phyloP scores from a whole-genome alignment of 176 grass and related monocot genomes.

The Triticum monococcum region DNA sequence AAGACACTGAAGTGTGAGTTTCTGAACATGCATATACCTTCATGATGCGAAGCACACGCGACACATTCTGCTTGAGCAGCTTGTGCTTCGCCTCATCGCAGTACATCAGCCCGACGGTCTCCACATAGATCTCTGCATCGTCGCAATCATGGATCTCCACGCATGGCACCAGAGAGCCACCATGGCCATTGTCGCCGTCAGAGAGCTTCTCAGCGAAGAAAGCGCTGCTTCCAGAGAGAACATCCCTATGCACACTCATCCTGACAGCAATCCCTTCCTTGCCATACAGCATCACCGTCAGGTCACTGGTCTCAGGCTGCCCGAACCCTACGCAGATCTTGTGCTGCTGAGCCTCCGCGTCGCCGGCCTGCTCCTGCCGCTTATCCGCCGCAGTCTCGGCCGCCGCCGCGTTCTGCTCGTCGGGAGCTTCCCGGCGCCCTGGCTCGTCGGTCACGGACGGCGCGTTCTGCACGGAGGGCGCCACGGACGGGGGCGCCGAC shows the following conservation, averaged over 20 bases:
- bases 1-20: background rate
- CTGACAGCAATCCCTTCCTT: constrained; percentile 73
- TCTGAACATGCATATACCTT: constrained; percentile 34
- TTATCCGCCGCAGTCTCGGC: background rate
- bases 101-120: constrained; percentile 68
- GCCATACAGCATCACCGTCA: constrained; percentile 68
- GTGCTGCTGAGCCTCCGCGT: constrained; percentile 18
- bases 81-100: constrained; percentile 56
- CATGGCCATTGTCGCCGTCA: background rate
- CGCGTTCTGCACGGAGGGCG: constrained; percentile 35
- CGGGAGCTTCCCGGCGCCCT: background rate
- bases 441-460: constrained; percentile 34
- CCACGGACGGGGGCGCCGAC: constrained; percentile 28
- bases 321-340: constrained; percentile 86
- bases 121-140: constrained; percentile 63
- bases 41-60: constrained; percentile 59
- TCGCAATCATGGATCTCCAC: constrained; percentile 63
- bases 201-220: constrained; percentile 72
- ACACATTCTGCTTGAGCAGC: constrained; percentile 58
- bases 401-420: constrained; percentile 6
- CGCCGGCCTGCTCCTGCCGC: constrained; percentile 8
- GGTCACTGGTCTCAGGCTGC: constrained; percentile 64
- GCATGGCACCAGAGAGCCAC: background rate
- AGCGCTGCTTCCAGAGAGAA: constrained; percentile 56
- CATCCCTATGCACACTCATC: constrained; percentile 66